Conservation (phyloP, 202 grass and related monocot species). For the Hordeum pubiflorum region DNA sequence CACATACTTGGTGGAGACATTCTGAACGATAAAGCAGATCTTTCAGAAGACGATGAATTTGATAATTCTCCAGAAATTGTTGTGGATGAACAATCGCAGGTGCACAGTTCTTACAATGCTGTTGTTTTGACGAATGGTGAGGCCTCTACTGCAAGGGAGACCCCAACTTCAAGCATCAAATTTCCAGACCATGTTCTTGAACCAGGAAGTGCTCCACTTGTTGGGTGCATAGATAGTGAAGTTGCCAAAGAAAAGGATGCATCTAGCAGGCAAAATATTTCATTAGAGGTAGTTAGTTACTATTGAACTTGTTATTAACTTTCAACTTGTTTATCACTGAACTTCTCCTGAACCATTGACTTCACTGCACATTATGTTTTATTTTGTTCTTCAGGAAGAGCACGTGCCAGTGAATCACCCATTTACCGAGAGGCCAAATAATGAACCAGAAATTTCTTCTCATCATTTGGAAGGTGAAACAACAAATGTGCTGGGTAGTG, state of each 20-base stretch:
- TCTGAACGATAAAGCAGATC: constrained; percentile 8
- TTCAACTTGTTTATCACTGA: constrained; percentile 18
- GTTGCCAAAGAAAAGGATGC: constrained; percentile 23
- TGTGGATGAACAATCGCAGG: constrained; percentile 12
- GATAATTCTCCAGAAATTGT: constrained; percentile 29
- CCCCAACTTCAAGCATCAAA: constrained; percentile 3
- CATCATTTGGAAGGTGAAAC: constrained; percentile 20
- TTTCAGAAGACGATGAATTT: constrained; percentile 25
- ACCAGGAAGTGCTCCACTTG: constrained; percentile 7
- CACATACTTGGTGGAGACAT: constrained; percentile 22
- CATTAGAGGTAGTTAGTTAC: constrained; percentile 20
- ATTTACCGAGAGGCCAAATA: constrained; percentile 8
- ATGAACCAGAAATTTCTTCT: constrained; percentile 23
- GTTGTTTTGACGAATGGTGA: constrained; percentile 10
- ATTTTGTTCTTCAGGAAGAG: constrained; percentile 37
- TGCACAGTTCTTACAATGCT: constrained; percentile 12
- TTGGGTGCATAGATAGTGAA: not conserved
- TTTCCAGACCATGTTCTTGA: constrained; percentile 22
- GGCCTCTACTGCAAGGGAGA: constrained; percentile 10
- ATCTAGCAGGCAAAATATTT: constrained; percentile 13
- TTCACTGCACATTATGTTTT: constrained; percentile 1
- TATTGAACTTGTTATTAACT: constrained; percentile 15
- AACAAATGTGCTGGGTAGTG: constrained; percentile 9
- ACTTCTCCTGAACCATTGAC: constrained; percentile 21
- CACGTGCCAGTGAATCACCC: constrained; percentile 18